A percentile compares a stretch with the other conserved stretches of the same genome.
These are phyloP conservation scores for Platanthera guangdongensis DNA, from an alignment of 106 monocot genomes.

Conservation along the genomic window DNA sequence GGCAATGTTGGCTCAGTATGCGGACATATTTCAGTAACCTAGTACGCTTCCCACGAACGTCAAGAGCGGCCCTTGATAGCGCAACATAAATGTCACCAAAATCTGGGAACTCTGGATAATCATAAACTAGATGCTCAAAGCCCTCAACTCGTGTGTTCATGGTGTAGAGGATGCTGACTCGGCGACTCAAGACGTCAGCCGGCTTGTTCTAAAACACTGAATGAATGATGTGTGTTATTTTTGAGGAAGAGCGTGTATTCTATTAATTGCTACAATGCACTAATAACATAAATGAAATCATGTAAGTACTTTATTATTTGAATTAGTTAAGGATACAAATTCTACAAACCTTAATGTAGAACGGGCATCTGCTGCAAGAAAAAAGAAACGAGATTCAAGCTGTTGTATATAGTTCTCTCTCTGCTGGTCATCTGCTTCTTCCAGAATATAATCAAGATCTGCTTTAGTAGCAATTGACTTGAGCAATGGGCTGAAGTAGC, in stretches of 20 bases:
- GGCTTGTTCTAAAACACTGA: no score
- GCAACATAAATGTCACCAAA: no score
- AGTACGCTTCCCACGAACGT: no score
- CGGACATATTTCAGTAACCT: no score
- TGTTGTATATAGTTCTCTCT: conserved; percentile 74
- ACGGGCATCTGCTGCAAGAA: conserved; percentile 95
- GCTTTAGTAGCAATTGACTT: conserved; percentile 71
- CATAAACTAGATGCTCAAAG: no score
- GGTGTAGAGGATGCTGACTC: no score
- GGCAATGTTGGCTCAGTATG: no score
- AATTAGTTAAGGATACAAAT: background rate
- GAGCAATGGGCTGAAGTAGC: conserved; percentile 89
- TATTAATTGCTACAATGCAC: background rate
- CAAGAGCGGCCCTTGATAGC: no score
- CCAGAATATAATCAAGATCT: conserved; percentile 40
- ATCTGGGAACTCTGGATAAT: no score
- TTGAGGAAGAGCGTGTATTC: background rate
- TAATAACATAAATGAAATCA: background rate
- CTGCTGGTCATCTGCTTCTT: conserved; percentile 51
- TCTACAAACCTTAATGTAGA: conserved; percentile 62
- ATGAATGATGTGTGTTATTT: background rate
- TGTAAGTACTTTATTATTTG: background rate
- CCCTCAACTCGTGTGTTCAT: no score
- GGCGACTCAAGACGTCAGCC: no score
- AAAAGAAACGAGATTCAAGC: conserved; percentile 88